Conservation (phyloP, 2,329 filamentous ascomycete genomes). For the Sordariomycetes sp. region DNA sequence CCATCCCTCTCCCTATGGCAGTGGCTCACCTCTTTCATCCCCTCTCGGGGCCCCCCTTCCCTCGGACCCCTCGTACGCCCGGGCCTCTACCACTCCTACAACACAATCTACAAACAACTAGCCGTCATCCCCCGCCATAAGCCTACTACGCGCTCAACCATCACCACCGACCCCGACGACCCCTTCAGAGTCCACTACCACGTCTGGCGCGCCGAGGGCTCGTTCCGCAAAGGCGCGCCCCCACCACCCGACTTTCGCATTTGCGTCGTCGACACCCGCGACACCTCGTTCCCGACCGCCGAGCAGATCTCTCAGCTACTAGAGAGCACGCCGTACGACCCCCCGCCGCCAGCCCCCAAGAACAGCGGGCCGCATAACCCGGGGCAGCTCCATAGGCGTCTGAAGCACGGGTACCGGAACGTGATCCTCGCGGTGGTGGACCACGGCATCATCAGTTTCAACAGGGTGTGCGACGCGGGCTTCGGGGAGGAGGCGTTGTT, state of each 20-base stretch:
- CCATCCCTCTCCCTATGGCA: constrained; percentile 26
- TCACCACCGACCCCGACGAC: constrained; percentile 14
- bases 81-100: constrained; percentile 53
- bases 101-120: constrained; percentile 63
- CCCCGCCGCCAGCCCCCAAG: constrained; percentile 27
- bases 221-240: constrained; percentile 69
- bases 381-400: constrained; percentile 54
- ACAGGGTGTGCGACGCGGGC: constrained; percentile 59
- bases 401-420: constrained; percentile 76
- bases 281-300: constrained; percentile 58
- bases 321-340: constrained; percentile 57
- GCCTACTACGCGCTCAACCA: constrained; percentile 16
- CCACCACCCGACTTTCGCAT: constrained; percentile 73
- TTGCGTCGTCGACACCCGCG: constrained; percentile 65
- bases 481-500: constrained; percentile 23
- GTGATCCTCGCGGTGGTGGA: constrained; percentile 83
- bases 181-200: constrained; percentile 68
- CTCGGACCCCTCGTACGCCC: constrained; percentile 47
- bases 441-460: constrained; percentile 77
- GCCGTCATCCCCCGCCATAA: constrained; percentile 61
- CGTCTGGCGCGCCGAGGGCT: constrained; percentile 56
- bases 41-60: constrained; percentile 13
- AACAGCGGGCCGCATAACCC: constrained; percentile 20
- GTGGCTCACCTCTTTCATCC: constrained; percentile 38
- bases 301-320: constrained; percentile 59